Conservation (phyloP, 768 basidiomycete species). For the Brasilioporus rufonigricans region DNA sequence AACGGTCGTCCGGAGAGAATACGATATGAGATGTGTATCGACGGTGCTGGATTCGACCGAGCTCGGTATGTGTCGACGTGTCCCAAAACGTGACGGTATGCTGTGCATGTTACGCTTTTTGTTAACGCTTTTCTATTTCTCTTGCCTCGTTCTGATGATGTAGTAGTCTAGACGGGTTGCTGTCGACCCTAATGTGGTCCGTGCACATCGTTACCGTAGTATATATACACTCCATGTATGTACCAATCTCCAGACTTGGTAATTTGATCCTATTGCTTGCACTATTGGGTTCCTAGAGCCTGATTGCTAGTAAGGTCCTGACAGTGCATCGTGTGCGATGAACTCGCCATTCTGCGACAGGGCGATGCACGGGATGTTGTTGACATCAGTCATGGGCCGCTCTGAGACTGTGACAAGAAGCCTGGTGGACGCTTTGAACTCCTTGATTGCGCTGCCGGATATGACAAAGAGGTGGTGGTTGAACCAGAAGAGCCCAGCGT, state of each 20-base stretch:
- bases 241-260: no score
- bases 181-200: no score
- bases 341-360: background rate
- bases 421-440: background rate
- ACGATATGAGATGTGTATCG: background rate
- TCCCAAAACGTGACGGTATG: background rate
- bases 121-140: no score
- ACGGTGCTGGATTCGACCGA: background rate
- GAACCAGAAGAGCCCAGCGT: background rate
- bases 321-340: background rate
- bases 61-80: background rate
- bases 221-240: no score
- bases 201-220: no score
- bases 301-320: no score
- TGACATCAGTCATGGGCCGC: background rate
- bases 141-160: no score
- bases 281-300: background rate
- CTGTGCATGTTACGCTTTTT: no score
- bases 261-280: no score
- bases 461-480: background rate
- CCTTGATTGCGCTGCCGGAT: background rate
- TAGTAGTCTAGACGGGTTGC: no score
- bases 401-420: background rate
- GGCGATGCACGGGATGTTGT: background rate
- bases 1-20: background rate